Conservation (phyloP, 495 filamentous ascomycete genomes). For the Evernia prunastri region DNA sequence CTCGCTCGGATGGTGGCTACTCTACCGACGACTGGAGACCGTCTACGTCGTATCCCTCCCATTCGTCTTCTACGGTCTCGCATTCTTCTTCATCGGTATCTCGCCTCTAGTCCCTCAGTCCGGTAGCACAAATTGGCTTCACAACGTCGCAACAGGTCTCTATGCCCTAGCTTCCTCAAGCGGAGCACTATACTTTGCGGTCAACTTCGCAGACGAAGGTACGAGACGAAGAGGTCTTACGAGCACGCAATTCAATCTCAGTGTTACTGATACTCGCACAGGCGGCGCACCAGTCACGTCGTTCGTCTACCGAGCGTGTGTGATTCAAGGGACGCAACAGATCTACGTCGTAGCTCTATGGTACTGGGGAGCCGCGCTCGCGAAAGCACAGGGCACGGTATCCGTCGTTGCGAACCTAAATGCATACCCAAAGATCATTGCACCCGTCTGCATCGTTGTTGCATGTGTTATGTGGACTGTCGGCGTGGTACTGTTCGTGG, state of each 20-base stretch:
- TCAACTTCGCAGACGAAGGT: constrained; percentile 62
- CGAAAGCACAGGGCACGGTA: constrained; percentile 27
- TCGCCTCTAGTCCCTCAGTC: constrained; percentile 37
- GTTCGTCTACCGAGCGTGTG: constrained; percentile 58
- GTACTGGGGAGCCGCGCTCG: constrained; percentile 55
- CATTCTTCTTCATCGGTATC: constrained; percentile 54
- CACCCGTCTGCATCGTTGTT: constrained; percentile 44
- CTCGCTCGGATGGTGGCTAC: constrained; percentile 54
- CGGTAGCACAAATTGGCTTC: constrained; percentile 41
- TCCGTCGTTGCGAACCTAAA: constrained; percentile 29
- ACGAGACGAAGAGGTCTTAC: neutral
- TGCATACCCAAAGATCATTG: constrained; percentile 27
- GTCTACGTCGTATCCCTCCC: constrained; percentile 50
- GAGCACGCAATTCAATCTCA: too few species aligned
- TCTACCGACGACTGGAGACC: constrained; percentile 51
- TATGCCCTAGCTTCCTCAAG: constrained; percentile 55
- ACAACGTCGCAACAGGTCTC: constrained; percentile 52
- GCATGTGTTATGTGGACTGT: constrained; percentile 47
- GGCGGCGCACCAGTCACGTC: constrained; percentile 52
- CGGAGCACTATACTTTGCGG: constrained; percentile 56
- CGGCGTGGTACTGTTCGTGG: constrained; percentile 47
- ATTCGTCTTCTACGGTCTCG: constrained; percentile 53
- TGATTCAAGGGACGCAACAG: constrained; percentile 58
- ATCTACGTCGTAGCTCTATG: constrained; percentile 57
- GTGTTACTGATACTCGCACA: constrained; percentile 9